Percentiles rank a stretch among this genome's conserved stretches.
Conservation (phyloP, 179 eudicot species). For the Amaranthus tricolor region DNA sequence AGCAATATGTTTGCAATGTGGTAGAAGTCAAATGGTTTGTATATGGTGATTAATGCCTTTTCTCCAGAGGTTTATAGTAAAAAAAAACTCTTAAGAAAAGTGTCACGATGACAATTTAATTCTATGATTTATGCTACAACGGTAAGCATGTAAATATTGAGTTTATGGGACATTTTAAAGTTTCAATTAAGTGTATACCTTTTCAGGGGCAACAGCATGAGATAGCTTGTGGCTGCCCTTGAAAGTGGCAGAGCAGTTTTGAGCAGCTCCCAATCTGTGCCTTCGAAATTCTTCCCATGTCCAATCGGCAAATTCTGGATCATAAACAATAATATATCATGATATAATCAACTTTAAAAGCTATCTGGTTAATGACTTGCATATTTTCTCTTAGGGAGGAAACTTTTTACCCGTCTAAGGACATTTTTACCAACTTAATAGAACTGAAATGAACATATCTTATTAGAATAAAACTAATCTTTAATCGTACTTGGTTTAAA, state of each 20-base stretch:
- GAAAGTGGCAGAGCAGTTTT: conserved; percentile 87
- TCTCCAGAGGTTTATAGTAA: background rate
- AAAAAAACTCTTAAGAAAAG: background rate
- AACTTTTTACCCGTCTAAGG: no score
- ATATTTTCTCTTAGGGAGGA: background rate
- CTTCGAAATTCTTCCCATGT: conserved; percentile 88
- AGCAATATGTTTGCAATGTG: background rate
- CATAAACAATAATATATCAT: background rate
- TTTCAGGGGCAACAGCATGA: conserved; percentile 49
- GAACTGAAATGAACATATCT: no score
- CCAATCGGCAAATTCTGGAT: conserved; percentile 78
- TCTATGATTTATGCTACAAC: background rate
- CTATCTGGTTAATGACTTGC: background rate
- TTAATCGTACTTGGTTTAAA: no score
- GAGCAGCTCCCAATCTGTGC: conserved; percentile 81
- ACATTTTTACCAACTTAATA: no score
- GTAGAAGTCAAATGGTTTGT: background rate
- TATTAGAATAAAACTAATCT: no score
- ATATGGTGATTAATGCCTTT: background rate
- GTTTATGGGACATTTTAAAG: background rate
- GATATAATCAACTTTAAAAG: background rate
- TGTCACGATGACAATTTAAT: background rate
- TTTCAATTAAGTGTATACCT: conserved; percentile 33
- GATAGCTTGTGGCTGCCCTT: conserved; percentile 80
- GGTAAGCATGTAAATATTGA: background rate